These are phyloP conservation scores for Serendipita indica DNA, from an alignment of 768 basidiomycete species.

Conservation along the genomic window DNA sequence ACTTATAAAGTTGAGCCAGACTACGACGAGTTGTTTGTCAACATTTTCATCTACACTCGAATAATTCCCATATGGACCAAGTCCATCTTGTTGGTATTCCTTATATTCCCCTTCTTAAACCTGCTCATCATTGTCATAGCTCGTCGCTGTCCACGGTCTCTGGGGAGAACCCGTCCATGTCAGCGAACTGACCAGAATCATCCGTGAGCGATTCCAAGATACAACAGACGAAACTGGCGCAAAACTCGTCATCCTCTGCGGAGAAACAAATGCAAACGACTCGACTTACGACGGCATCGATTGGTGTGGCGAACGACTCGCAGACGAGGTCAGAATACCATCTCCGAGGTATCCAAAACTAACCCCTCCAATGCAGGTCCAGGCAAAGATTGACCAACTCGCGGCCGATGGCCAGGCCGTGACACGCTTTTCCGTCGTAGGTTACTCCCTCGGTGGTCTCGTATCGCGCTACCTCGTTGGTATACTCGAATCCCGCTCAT, in stretches of 20 bases:
- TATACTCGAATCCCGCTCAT: conserved; percentile 46
- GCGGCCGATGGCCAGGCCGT: conserved; percentile 35
- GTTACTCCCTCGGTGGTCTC: conserved; percentile 72
- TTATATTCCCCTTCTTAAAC: too few relatives aligned
- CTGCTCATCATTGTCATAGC: too few relatives aligned
- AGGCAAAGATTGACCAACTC: background rate
- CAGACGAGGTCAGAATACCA: conserved; percentile 43
- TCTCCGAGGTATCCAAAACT: conserved; percentile 30
- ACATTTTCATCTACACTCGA: background rate
- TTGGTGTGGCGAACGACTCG: conserved; percentile 68
- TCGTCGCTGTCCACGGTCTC: conserved; percentile 35
- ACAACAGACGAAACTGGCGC: conserved; percentile 21
- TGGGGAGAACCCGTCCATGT: conserved; percentile 68
- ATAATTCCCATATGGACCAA: background rate
- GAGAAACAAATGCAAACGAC: conserved; percentile 29
- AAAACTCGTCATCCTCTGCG: conserved; percentile 44
- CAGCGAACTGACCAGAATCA: conserved; percentile 38
- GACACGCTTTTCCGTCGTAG: conserved; percentile 54
- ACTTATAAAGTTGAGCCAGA: background rate
- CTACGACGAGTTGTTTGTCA: background rate
- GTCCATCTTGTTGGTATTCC: too few relatives aligned
- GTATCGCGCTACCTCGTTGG: conserved; percentile 68
- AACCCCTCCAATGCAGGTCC: conserved; percentile 40
- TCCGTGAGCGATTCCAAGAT: conserved; percentile 29
- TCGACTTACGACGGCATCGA: conserved; percentile 74